Percentiles rank a stretch among this genome's conserved stretches.
Evolutionary conservation across 208 protist genomes (phyloP).

Genomic region (Novymonas esmeraldas): DNA sequence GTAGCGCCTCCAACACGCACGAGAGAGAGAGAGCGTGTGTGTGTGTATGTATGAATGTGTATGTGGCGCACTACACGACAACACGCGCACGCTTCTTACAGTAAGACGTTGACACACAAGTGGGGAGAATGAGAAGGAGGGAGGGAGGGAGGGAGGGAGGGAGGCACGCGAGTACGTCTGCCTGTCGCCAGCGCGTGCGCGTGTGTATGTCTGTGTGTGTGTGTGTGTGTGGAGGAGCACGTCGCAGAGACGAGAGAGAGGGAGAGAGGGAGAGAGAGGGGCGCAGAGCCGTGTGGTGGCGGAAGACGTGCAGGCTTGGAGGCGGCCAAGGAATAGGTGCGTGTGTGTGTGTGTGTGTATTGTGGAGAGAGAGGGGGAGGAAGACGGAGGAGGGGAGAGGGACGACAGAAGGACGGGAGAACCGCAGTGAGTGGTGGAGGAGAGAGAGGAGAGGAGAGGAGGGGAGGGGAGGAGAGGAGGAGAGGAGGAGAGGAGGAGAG

Average conservation of each 20-base stretch:
- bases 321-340: no score
- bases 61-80: no score
- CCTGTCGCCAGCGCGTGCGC: no score
- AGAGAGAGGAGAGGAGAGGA: not conserved
- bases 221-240: not conserved
- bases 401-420: not conserved
- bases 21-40: not conserved
- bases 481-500: conserved; percentile 8
- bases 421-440: not conserved
- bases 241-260: no score
- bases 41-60: no score
- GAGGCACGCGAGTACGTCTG: not conserved
- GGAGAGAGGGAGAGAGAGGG: not conserved
- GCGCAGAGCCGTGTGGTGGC: not conserved
- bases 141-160: not conserved
- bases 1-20: not conserved
- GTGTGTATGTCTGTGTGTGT: conserved; percentile 2
- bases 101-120: no score
- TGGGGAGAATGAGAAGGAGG: not conserved
- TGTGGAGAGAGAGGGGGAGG: not conserved
- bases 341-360: no score
- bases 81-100: no score
- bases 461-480: not conserved
- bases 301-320: no score
- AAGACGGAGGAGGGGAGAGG: not conserved